Evolutionary conservation across 108 stramenopile species (phyloP).

Genomic region (Nitzschia sp.): DNA sequence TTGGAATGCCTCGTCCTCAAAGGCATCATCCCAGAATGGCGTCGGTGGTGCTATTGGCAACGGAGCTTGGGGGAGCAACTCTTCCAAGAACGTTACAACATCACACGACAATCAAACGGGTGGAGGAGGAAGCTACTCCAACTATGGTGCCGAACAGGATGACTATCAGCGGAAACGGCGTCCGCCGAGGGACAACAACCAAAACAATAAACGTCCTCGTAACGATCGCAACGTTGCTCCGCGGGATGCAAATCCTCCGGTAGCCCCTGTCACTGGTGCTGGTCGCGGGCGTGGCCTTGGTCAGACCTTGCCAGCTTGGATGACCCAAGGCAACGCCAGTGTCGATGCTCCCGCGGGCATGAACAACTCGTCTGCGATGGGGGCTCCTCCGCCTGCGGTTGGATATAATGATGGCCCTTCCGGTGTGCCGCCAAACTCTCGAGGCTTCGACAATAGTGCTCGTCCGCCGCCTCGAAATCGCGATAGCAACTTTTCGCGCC

Average conservation of each 20-base stretch:
- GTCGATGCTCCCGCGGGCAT: not conserved
- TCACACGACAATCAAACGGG: slow-evolving; percentile 9
- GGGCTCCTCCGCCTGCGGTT: not conserved
- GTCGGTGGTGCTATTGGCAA: not conserved
- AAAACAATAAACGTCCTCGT: slow-evolving; percentile 3
- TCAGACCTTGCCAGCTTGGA: slow-evolving; percentile 43
- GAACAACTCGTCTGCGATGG: not conserved
- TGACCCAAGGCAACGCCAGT: slow-evolving; percentile 33
- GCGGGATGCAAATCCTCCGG: slow-evolving; percentile 2
- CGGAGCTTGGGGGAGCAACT: not conserved
- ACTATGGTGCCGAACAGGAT: not conserved
- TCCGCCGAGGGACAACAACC: not conserved
- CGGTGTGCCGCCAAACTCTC: not conserved
- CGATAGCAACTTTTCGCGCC: not conserved
- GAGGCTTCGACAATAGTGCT: not conserved
- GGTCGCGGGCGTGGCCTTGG: slow-evolving; percentile 43
- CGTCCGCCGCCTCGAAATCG: not conserved
- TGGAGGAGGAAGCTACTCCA: not conserved
- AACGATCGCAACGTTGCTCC: not conserved
- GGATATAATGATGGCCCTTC: not conserved
- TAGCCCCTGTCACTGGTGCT: slow-evolving; percentile 1
- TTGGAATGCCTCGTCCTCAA: slow-evolving; percentile 3
- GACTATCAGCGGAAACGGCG: not conserved
- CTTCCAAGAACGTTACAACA: slow-evolving; percentile 12
- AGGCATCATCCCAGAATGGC: not conserved